A percentile compares a stretch with the other conserved stretches of the same genome.
These are phyloP conservation scores for Primulina eburnea DNA, from an alignment of 257 asterid genomes.

Conservation along the genomic window DNA sequence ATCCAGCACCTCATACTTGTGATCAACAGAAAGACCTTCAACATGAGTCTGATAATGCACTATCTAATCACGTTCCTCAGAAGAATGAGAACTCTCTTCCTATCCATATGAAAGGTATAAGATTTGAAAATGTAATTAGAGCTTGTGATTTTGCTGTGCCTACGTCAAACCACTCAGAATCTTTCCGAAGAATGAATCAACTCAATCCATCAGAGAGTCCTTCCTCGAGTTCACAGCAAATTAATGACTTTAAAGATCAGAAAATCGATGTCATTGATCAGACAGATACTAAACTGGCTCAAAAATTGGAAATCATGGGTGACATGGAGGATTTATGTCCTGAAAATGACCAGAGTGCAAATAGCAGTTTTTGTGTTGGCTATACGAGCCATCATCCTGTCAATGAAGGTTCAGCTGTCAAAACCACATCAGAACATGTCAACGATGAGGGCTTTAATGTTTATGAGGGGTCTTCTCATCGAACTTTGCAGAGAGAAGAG, in stretches of 20 bases:
- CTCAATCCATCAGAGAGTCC: conserved; percentile 30
- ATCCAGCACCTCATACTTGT: conserved; percentile 34
- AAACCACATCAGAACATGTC: conserved; percentile 22
- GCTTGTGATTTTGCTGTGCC: conserved; percentile 41
- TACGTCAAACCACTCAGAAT: conserved; percentile 30
- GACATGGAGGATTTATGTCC: conserved; percentile 35
- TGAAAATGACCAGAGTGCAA: conserved; percentile 39
- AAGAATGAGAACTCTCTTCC: conserved; percentile 45
- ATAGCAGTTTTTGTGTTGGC: conserved; percentile 36
- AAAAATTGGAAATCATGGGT: conserved; percentile 25
- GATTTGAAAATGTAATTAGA: conserved; percentile 39
- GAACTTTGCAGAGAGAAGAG: conserved; percentile 42
- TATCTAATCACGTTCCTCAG: conserved; percentile 34
- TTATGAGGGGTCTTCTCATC: conserved; percentile 31
- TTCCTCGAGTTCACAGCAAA: conserved; percentile 35
- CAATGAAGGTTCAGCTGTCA: conserved; percentile 18
- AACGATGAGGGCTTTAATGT: conserved; percentile 26
- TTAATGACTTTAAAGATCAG: conserved; percentile 18
- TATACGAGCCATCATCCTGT: conserved; percentile 18
- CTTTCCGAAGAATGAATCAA: conserved; percentile 18
- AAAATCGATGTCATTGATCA: conserved; percentile 24
- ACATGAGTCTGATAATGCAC: conserved; percentile 22
- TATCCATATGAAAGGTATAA: conserved; percentile 49
- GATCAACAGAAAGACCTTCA: conserved; percentile 32
- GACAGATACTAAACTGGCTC: conserved; percentile 25